Evolutionary conservation across 2,329 filamentous ascomycete genomes (phyloP).

Genomic region (Cladophialophora carrionii): DNA sequence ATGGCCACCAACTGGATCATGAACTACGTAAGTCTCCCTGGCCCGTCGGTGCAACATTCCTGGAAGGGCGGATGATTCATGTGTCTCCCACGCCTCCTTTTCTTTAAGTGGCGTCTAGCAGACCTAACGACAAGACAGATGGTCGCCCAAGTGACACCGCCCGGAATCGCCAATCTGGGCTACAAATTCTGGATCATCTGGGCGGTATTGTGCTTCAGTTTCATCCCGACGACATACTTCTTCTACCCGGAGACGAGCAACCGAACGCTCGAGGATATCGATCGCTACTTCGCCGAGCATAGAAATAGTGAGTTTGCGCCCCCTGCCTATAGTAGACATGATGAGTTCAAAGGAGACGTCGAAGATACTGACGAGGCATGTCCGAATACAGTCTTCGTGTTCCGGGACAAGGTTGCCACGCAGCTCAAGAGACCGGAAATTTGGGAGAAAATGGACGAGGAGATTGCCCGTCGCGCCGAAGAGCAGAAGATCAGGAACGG

Average conservation of each 20-base stretch:
- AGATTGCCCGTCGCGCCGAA: conserved; percentile 23
- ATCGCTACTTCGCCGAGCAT: conserved; percentile 40
- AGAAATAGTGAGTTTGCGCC: conserved; percentile 17
- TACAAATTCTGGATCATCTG: conserved; percentile 43
- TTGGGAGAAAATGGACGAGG: conserved; percentile 30
- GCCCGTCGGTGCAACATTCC: neutral
- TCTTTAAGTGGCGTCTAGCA: neutral
- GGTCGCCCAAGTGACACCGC: conserved; percentile 43
- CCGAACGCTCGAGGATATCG: conserved; percentile 43
- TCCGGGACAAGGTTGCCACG: conserved; percentile 34
- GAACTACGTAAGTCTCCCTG: conserved; percentile 38
- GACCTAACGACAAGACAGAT: conserved; percentile 25
- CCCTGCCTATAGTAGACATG: neutral
- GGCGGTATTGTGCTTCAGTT: conserved; percentile 39
- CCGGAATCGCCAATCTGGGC: conserved; percentile 42
- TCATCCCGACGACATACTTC: conserved; percentile 41
- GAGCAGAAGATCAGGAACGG: conserved; percentile 27
- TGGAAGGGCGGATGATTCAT: neutral
- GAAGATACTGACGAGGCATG: neutral
- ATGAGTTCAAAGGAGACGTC: neutral
- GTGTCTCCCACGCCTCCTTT: no score
- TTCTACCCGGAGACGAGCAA: conserved; percentile 44
- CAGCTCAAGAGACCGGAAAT: conserved; percentile 32
- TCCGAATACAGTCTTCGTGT: conserved; percentile 24
- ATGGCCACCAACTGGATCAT: conserved; percentile 42